Conservation (phyloP, 345 rosid genomes). For the Murraya koenigii region DNA sequence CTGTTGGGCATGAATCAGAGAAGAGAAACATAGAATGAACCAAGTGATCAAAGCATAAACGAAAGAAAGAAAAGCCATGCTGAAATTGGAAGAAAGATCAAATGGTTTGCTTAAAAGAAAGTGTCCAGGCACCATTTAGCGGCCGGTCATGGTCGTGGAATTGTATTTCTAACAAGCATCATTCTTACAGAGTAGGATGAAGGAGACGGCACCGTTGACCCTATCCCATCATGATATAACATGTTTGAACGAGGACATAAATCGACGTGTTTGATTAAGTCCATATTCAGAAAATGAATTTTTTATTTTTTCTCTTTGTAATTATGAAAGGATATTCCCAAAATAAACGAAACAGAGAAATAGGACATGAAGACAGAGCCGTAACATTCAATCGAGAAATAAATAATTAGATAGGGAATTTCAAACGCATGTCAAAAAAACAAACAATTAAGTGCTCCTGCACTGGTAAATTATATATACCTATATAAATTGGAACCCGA, state of each 20-base stretch:
- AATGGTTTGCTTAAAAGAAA: neutral
- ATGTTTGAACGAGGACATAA: neutral
- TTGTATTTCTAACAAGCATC: neutral
- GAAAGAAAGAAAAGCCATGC: constrained; percentile 22
- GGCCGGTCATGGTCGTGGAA: neutral
- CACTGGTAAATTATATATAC: too few relatives aligned
- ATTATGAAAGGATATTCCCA: neutral
- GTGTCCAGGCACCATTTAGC: neutral
- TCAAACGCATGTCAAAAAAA: neutral
- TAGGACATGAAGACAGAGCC: neutral
- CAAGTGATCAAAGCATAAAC: constrained; percentile 7
- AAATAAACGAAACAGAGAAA: neutral
- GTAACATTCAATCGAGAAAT: neutral
- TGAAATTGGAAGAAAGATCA: neutral
- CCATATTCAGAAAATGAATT: neutral
- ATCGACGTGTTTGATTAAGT: neutral
- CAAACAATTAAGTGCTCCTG: neutral
- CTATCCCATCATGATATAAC: neutral
- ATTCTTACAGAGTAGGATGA: neutral
- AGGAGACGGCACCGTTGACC: neutral
- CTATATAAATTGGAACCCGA: neutral
- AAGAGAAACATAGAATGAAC: constrained; percentile 24
- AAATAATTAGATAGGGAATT: neutral
- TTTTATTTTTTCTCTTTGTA: too few relatives aligned
- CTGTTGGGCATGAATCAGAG: constrained; percentile 56